These are phyloP conservation scores for Boletus rubescentipes DNA, from an alignment of 768 basidiomycete genomes.

Conservation along the genomic window DNA sequence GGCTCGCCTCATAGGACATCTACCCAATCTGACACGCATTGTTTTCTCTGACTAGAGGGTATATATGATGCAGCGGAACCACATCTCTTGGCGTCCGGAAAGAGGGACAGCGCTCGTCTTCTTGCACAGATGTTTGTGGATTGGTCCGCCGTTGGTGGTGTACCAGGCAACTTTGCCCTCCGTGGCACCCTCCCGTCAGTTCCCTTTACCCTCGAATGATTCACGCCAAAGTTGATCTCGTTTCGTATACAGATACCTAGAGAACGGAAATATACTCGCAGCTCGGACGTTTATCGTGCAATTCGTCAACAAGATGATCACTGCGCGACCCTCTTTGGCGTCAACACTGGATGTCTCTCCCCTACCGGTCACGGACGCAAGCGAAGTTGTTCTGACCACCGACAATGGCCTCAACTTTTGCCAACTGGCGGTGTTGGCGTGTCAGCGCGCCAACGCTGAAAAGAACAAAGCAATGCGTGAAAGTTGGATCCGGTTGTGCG, in stretches of 20 bases:
- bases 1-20: background rate
- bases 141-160: conserved; percentile 60
- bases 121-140: conserved; percentile 85
- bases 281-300: conserved; percentile 90
- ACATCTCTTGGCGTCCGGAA: conserved; percentile 83
- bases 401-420: conserved; percentile 83
- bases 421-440: conserved; percentile 86
- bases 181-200: conserved; percentile 80
- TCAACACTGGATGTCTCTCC: conserved; percentile 42
- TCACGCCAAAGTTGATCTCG: conserved; percentile 2
- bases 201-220: background rate
- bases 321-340: conserved; percentile 41
- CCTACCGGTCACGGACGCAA: conserved; percentile 44
- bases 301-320: conserved; percentile 64
- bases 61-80: conserved; percentile 72
- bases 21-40: conserved; percentile 1
- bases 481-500: conserved; percentile 82
- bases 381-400: conserved; percentile 72
- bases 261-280: conserved; percentile 88
- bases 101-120: conserved; percentile 82
- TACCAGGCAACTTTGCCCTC: conserved; percentile 75
- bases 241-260: conserved; percentile 55
- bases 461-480: conserved; percentile 74
- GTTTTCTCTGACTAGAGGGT: conserved; percentile 52
- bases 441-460: conserved; percentile 82